Evolutionary conservation across 2,329 filamentous ascomycete species (phyloP), one percentile per base, ranked within the genome.

Genomic region (Dendrostoma leiphaemia): DNA sequence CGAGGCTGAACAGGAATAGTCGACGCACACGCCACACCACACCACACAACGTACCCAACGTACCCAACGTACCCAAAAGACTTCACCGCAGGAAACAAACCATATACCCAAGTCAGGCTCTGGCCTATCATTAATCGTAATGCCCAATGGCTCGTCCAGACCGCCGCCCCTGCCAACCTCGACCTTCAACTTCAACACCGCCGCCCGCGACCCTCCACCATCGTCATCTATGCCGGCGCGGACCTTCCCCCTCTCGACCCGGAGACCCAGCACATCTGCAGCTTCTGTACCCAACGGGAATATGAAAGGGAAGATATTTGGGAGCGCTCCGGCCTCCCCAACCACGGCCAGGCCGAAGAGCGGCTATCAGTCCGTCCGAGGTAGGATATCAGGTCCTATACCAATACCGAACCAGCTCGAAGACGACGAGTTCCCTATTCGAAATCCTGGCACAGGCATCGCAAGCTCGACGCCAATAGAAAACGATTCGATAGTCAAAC

Each of bases 361-460:
- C 35, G 69, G 67, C 53, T 69, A 74, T 60, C 67, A 68, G 52
- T 77, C 78, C 31, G 79, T 85, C 57, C 78, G 83, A 35, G 82
- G 82, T 57, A 80, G 77, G 60, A 85, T 86, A 58, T 85, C 82
- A 28, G 76, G 74, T 6, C 84, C 84, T 13, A 85, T 86, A 45
- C 82, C 82, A 2, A 78, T 86, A 21, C 66, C 71, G 17, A 70
- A 67, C 53, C 64, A 71, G 7, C 60, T 72, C 37, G 79, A 81
- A 54, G 78, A 77, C 61, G 74, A 83, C 57, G 81, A 83, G 54
- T 80, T 83, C 60, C 75, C 79, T 10, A 78, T 80, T 45, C 71
- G 76, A 48, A 73, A 73, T 28, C 74, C 74, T 2, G 74, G 70
- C 9, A 63, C 72, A 21, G 68, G 64, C 26, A 68, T 72, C 35